A percentile compares a stretch with the other conserved stretches of the same genome.
These are phyloP conservation scores for Pontederia paniculata DNA, from an alignment of 176 grass and related monocot species.

Conservation along the genomic window DNA sequence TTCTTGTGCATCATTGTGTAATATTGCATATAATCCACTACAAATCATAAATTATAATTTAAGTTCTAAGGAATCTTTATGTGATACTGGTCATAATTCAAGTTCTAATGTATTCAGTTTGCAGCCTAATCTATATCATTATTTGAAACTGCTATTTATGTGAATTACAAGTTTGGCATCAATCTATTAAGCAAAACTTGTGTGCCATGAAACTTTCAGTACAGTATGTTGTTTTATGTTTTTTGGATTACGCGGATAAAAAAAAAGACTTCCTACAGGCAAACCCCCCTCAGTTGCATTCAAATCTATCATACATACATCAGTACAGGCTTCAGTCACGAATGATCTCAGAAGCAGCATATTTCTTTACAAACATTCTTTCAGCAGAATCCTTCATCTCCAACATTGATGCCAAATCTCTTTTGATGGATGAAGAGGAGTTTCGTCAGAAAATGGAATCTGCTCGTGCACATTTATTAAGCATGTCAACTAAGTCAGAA, in stretches of 20 bases:
- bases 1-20: no score
- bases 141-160: no score
- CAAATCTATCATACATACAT: conserved; percentile 92
- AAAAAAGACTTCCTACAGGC: conserved; percentile 46
- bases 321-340: conserved; percentile 62
- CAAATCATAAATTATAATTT: no score
- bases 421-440: conserved; percentile 78
- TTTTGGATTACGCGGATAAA: not conserved
- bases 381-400: conserved; percentile 96
- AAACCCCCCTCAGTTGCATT: conserved; percentile 90
- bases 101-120: no score
- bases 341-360: conserved; percentile 78
- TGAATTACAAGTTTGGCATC: no score
- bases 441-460: conserved; percentile 84
- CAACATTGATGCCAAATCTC: conserved; percentile 76
- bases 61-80: no score
- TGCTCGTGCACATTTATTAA: conserved; percentile 52
- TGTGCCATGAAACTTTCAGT: no score
- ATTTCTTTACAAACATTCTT: conserved; percentile 91
- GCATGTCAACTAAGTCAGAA: conserved; percentile 35
- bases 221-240: not conserved
- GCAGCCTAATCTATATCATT: no score
- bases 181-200: no score
- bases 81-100: no score
- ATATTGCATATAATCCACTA: no score